Percentiles rank a stretch among this genome's conserved stretches.
These are phyloP conservation scores for Mortierella sp. DNA, from an alignment of 371 early-diverging fungal species.

Conservation along the genomic window DNA sequence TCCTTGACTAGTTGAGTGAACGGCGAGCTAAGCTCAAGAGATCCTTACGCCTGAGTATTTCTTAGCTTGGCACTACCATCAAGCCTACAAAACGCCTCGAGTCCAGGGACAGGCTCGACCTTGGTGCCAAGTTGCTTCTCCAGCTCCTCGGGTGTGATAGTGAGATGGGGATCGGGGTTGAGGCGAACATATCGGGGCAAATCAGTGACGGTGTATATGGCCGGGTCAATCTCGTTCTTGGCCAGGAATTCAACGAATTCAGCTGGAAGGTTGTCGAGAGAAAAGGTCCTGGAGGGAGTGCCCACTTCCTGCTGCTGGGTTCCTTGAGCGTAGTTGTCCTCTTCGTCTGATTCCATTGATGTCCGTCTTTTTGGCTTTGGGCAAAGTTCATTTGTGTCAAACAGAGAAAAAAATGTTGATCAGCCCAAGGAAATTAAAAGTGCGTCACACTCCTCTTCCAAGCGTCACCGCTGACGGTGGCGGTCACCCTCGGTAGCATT, in stretches of 20 bases:
- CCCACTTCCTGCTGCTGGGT: neutral
- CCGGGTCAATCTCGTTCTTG: slow-evolving; percentile 76
- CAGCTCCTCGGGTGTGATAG: slow-evolving; percentile 61
- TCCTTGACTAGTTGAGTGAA: neutral
- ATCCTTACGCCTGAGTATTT: slow-evolving; percentile 46
- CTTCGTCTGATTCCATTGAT: slow-evolving; percentile 37
- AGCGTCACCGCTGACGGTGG: neutral
- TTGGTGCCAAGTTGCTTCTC: slow-evolving; percentile 58
- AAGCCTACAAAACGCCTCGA: slow-evolving; percentile 48
- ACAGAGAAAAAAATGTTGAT: neutral
- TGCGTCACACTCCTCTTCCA: neutral
- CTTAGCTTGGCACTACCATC: slow-evolving; percentile 35
- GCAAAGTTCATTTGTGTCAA: slow-evolving; percentile 4
- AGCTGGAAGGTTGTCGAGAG: slow-evolving; percentile 64
- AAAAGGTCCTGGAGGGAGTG: slow-evolving; percentile 37
- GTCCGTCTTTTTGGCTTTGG: neutral
- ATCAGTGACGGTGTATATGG: slow-evolving; percentile 68
- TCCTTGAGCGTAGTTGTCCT: slow-evolving; percentile 7
- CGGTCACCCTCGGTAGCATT: neutral
- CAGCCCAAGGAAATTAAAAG: neutral
- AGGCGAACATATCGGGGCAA: slow-evolving; percentile 83
- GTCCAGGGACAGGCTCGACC: slow-evolving; percentile 50
- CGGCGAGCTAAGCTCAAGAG: neutral
- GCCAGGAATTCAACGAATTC: slow-evolving; percentile 72
- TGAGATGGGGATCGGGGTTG: slow-evolving; percentile 62